A percentile compares a stretch with the other conserved stretches of the same genome.
Conservation (phyloP, 257 asterid species). For the Solanum gracilifrons region DNA sequence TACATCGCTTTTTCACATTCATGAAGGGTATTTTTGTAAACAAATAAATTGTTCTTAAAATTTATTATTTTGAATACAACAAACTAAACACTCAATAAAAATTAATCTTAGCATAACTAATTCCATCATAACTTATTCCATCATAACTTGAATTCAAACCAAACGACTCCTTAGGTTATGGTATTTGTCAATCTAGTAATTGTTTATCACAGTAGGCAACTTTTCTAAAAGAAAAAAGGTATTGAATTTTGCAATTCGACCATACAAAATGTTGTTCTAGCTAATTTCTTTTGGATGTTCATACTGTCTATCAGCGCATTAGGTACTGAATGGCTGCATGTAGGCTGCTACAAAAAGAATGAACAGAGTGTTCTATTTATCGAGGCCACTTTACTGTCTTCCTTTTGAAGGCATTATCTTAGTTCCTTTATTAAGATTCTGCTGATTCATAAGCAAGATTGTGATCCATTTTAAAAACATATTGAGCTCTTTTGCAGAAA, state of each 20-base stretch:
- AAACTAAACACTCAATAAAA: too few species aligned
- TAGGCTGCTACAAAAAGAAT: background rate
- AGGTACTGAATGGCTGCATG: background rate
- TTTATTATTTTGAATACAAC: too few species aligned
- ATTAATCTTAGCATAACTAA: too few species aligned
- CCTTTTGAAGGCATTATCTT: background rate
- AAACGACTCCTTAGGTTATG: background rate
- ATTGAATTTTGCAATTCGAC: background rate
- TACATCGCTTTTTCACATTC: too few species aligned
- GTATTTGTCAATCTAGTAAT: background rate
- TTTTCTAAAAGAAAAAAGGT: background rate
- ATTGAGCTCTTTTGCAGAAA: conserved; percentile 35
- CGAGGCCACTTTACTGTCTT: background rate
- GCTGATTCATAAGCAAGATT: background rate
- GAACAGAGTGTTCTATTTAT: background rate
- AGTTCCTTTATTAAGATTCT: background rate
- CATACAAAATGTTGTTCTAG: background rate
- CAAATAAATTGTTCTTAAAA: too few species aligned
- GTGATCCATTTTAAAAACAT: background rate
- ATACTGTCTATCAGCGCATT: background rate
- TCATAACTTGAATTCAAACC: too few species aligned
- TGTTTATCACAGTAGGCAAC: background rate
- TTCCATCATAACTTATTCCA: too few species aligned
- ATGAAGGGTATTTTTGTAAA: too few species aligned
- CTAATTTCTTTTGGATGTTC: background rate